Base-by-base conservation (phyloP, 305 asterid species). In the Fraxinus velutina region DNA sequence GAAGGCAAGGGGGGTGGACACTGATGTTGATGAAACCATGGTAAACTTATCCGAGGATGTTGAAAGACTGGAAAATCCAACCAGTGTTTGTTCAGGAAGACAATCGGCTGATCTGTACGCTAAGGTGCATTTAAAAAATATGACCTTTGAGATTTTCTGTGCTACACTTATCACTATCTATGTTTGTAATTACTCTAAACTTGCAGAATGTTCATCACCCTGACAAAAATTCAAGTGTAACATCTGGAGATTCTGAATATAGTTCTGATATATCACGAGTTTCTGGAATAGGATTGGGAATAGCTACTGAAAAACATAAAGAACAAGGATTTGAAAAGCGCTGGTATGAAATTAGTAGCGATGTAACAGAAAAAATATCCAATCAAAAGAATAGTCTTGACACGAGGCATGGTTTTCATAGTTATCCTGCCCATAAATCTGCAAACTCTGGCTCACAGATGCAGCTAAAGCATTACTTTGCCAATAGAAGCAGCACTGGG, bases 371-470 rank as follows among this genome's bases (percentile, higher is more conserved):
- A 74, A 80, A 86, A 64, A 30, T 88, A 81, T 81, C 92, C 73
- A 86, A 83, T 77, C 89, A 88, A 84, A 93, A 89, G 88, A 91
- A 89, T 79, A 90, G 87, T 47, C 84, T 89, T 88, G 92, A 91
- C 79, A 42, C 60, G 76, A 92, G 92, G 85, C 92, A 78, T 81
- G 90, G 90, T 60, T 80, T 86, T 77, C 92, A 86, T 78, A 88
- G 86, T 83, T 86, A 79, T 86, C 85, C 84, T 57, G 86, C 86
- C 37, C 83, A 75, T 21, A 90, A 83, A 78, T 72, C 91, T 32
- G 60, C 78, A 78, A 85, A 79, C 78, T 81, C 89, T 32, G 90
- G 88, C 79, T 85, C 86, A 76, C 88, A 79, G 82, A 79, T 80
- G 82, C 93, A 78, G 79, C 82, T 85, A 74, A 88, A 84, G 80